Evolutionary conservation across 768 basidiomycete species (phyloP).

Genomic region (Dentipellis sp.): DNA sequence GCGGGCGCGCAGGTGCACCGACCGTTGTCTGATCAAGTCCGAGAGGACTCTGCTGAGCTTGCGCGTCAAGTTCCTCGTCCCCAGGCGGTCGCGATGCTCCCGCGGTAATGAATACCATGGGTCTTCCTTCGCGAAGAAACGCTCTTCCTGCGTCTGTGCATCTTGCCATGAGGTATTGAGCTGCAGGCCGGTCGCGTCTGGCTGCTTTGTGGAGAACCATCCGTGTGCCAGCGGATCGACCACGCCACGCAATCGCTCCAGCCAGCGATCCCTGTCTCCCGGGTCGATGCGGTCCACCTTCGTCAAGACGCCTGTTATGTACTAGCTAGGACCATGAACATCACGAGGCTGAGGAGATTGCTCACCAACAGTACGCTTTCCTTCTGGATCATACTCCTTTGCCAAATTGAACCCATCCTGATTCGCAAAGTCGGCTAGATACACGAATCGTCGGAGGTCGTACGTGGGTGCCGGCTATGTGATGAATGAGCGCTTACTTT

Average conservation of each 20-base stretch:
- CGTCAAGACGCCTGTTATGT: constrained; percentile 51
- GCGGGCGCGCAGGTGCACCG: constrained; percentile 5
- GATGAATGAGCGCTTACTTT: constrained; percentile 34
- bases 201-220: constrained; percentile 43
- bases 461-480: neutral
- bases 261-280: constrained; percentile 49
- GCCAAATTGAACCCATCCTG: constrained; percentile 66
- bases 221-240: constrained; percentile 40
- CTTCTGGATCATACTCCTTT: constrained; percentile 48
- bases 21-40: constrained; percentile 55
- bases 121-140: constrained; percentile 41
- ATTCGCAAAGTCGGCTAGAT: constrained; percentile 69
- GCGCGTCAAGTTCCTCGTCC: constrained; percentile 48
- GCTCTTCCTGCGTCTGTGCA: constrained; percentile 47
- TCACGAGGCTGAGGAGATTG: neutral
- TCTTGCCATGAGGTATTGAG: constrained; percentile 46
- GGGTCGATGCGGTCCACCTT: constrained; percentile 61
- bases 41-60: constrained; percentile 53
- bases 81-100: constrained; percentile 40
- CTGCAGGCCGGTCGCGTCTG: constrained; percentile 38
- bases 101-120: constrained; percentile 50
- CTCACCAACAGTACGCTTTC: constrained; percentile 61
- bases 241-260: constrained; percentile 47
- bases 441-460: neutral
- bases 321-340: neutral